Conservation (phyloP, 1,284 basidiomycete species). For the Veloboletus limbatus region DNA sequence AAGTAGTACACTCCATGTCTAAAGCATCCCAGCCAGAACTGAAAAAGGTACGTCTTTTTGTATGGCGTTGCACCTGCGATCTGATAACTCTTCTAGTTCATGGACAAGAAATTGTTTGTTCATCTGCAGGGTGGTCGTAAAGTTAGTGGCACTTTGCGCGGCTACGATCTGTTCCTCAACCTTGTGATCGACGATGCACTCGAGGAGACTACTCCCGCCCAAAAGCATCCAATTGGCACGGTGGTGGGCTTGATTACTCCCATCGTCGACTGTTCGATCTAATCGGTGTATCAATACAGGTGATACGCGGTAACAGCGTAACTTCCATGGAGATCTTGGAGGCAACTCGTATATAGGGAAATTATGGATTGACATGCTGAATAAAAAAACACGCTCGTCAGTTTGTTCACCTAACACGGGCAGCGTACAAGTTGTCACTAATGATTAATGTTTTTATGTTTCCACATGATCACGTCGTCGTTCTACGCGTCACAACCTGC, state of each 20-base stretch:
- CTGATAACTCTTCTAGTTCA: slow-evolving; percentile 64
- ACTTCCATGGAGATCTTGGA: slow-evolving; percentile 88
- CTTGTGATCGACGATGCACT: slow-evolving; percentile 94
- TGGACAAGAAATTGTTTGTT: slow-evolving; percentile 97
- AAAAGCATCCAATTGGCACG: slow-evolving; percentile 87
- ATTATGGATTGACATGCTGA: not conserved
- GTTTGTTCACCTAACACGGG: slow-evolving; percentile 8
- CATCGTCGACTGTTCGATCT: slow-evolving; percentile 4
- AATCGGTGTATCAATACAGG: slow-evolving; percentile 46
- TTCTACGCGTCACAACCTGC: not conserved
- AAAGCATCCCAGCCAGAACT: slow-evolving; percentile 91
- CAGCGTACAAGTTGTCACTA: slow-evolving; percentile 1
- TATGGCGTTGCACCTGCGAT: slow-evolving; percentile 1
- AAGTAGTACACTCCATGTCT: slow-evolving; percentile 71
- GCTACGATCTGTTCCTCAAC: slow-evolving; percentile 99
- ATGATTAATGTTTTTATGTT: slow-evolving; percentile 1
- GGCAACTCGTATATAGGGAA: slow-evolving; percentile 46
- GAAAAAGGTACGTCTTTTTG: slow-evolving; percentile 69
- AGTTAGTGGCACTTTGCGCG: slow-evolving; percentile 93
- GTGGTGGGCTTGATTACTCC: slow-evolving; percentile 59
- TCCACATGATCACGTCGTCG: slow-evolving; percentile 3
- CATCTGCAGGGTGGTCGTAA: slow-evolving; percentile 96
- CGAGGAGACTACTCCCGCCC: slow-evolving; percentile 88
- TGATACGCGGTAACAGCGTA: slow-evolving; percentile 92
- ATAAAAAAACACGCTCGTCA: slow-evolving; percentile 3